These are phyloP conservation scores for Hyaloscypha finlandica DNA, from an alignment of 495 filamentous ascomycete genomes.

Conservation along the genomic window DNA sequence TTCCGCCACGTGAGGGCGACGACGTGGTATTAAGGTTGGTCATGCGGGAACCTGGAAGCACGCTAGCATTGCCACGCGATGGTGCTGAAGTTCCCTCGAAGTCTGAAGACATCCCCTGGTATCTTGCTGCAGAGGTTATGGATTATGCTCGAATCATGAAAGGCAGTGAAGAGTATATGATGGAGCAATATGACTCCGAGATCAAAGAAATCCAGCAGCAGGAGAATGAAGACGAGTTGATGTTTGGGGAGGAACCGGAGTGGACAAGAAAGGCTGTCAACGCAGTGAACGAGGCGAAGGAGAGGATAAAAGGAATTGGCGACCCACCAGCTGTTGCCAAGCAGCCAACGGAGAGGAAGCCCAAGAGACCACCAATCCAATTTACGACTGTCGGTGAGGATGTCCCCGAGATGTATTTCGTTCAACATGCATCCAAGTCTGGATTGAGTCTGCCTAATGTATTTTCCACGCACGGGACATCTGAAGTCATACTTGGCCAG, in stretches of 20 bases:
- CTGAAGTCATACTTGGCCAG: neutral
- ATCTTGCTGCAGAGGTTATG: conserved; percentile 87
- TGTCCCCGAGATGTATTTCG: conserved; percentile 54
- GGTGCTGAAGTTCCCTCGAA: conserved; percentile 67
- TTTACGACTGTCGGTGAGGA: conserved; percentile 47
- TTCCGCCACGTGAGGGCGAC: conserved; percentile 75
- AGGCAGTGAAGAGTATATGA: conserved; percentile 87
- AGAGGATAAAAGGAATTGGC: conserved; percentile 70
- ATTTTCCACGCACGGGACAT: neutral
- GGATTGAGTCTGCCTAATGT: conserved; percentile 33
- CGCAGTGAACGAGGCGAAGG: conserved; percentile 68
- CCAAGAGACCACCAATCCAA: conserved; percentile 38
- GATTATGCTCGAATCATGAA: conserved; percentile 97
- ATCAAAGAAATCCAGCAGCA: conserved; percentile 72
- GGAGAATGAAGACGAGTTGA: conserved; percentile 83
- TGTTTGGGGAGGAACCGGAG: conserved; percentile 90
- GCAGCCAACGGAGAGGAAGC: conserved; percentile 49
- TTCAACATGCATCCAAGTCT: conserved; percentile 49
- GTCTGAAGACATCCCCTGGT: conserved; percentile 85
- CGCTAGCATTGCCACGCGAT: conserved; percentile 83
- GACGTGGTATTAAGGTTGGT: conserved; percentile 89
- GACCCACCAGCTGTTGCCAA: conserved; percentile 62
- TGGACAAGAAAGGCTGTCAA: conserved; percentile 86
- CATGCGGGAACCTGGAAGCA: conserved; percentile 75
- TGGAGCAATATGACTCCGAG: conserved; percentile 73